These are phyloP conservation scores for Aspergillus sp. DNA, from an alignment of 2,329 filamentous ascomycete species.

Conservation along the genomic window DNA sequence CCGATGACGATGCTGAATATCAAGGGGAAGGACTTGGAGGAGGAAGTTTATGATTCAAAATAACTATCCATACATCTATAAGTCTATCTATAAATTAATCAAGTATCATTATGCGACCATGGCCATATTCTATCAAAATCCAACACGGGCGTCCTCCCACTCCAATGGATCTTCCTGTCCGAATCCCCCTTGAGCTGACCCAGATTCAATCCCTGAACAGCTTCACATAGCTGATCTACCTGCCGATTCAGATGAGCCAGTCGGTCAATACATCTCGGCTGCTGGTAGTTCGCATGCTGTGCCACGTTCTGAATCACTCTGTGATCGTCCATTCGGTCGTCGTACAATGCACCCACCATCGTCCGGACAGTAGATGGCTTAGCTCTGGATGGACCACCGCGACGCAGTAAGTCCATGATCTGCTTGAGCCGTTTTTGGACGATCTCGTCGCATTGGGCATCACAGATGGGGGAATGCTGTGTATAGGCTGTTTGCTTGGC, in stretches of 20 bases:
- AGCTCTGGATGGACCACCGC: not conserved
- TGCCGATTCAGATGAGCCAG: not conserved
- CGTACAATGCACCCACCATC: not conserved
- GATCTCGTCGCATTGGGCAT: not conserved
- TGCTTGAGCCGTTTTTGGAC: not conserved
- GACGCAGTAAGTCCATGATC: not conserved
- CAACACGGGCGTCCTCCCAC: not conserved
- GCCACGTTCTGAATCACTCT: not conserved
- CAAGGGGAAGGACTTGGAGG: conserved; percentile 51
- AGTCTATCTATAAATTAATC: not conserved
- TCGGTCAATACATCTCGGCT: not conserved
- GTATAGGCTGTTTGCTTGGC: not conserved
- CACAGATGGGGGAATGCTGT: not conserved
- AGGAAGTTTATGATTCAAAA: conserved; percentile 28
- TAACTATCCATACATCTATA: not conserved
- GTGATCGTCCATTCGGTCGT: not conserved
- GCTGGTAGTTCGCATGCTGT: not conserved
- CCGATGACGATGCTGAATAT: conserved; percentile 27
- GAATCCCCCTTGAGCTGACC: not conserved
- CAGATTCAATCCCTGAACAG: not conserved
- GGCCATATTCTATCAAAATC: not conserved
- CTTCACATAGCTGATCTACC: not conserved
- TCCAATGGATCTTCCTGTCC: not conserved
- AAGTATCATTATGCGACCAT: not conserved
- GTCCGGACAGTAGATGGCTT: not conserved